Evolutionary conservation across 441 rosid species (phyloP).

Genomic region (Croton laevigatus): DNA sequence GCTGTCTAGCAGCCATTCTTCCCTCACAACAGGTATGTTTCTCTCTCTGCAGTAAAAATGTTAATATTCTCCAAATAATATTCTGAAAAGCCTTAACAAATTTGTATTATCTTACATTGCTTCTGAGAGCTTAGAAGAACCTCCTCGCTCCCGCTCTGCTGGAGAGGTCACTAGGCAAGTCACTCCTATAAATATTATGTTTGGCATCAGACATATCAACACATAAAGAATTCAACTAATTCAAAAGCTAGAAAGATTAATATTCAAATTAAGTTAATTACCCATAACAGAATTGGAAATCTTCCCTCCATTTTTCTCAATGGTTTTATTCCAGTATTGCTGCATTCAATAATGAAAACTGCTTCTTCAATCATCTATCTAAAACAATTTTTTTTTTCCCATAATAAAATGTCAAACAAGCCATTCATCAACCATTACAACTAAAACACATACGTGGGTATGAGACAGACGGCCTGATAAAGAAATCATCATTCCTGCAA

Average conservation of each 20-base stretch:
- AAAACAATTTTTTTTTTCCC: neutral
- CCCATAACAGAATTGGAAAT: constrained; percentile 52
- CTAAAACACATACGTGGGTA: constrained; percentile 48
- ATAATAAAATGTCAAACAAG: no score
- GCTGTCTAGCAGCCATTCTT: constrained; percentile 68
- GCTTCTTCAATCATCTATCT: neutral
- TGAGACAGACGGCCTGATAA: constrained; percentile 64
- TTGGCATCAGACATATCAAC: neutral
- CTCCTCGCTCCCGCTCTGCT: constrained; percentile 62
- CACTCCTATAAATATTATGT: constrained; percentile 29
- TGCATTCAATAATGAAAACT: constrained; percentile 25
- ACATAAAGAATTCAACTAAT: neutral
- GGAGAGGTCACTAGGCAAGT: constrained; percentile 62
- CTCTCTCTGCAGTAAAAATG: constrained; percentile 40
- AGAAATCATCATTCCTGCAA: constrained; percentile 63
- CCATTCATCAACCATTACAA: no score
- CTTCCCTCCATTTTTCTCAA: constrained; percentile 68
- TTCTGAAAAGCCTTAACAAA: neutral
- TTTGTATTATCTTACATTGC: constrained; percentile 51
- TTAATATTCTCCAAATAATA: neutral
- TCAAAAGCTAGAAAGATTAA: neutral
- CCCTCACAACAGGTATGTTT: constrained; percentile 57
- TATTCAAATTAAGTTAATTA: constrained; percentile 17
- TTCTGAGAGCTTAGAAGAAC: constrained; percentile 61
- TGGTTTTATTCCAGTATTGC: constrained; percentile 58